Percentiles rank a stretch among this genome's conserved stretches.
phyloP scores from a whole-genome alignment of 148 eudicot species.

The Beta vulgaris region DNA sequence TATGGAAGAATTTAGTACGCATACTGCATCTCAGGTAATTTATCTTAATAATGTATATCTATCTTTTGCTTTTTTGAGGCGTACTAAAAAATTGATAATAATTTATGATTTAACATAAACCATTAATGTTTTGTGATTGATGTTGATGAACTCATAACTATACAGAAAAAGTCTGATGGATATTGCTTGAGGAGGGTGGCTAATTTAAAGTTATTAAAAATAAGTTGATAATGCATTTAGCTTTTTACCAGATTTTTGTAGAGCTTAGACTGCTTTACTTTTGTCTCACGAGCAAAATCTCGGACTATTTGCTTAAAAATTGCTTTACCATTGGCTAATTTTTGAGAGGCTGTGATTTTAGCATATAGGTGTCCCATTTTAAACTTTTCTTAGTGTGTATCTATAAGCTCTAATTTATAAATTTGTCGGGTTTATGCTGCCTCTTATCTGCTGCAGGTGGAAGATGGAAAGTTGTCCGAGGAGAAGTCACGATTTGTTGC shows the following conservation, averaged over 20 bases:
- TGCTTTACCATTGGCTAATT: background rate
- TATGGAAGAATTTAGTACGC: constrained; percentile 43
- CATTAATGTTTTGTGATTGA: background rate
- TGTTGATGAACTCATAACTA: background rate
- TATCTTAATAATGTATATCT: too few species aligned
- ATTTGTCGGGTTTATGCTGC: background rate
- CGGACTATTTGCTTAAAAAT: background rate
- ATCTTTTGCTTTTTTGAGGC: too few species aligned
- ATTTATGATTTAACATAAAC: background rate
- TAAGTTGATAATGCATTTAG: background rate
- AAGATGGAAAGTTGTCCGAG: constrained; percentile 29
- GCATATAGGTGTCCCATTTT: background rate
- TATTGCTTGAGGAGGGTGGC: constrained; percentile 11
- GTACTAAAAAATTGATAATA: too few species aligned
- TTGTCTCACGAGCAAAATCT: background rate
- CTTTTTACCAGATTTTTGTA: background rate
- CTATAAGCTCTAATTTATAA: background rate
- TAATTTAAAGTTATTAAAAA: background rate
- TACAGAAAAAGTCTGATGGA: background rate
- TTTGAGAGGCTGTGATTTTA: background rate
- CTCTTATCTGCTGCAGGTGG: constrained; percentile 40
- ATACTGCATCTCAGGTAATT: constrained; percentile 41
- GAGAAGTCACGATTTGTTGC: constrained; percentile 58
- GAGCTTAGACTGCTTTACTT: background rate
- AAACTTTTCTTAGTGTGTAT: background rate